Conservation (phyloP, 495 filamentous ascomycete species). For the Letharia lupina region DNA sequence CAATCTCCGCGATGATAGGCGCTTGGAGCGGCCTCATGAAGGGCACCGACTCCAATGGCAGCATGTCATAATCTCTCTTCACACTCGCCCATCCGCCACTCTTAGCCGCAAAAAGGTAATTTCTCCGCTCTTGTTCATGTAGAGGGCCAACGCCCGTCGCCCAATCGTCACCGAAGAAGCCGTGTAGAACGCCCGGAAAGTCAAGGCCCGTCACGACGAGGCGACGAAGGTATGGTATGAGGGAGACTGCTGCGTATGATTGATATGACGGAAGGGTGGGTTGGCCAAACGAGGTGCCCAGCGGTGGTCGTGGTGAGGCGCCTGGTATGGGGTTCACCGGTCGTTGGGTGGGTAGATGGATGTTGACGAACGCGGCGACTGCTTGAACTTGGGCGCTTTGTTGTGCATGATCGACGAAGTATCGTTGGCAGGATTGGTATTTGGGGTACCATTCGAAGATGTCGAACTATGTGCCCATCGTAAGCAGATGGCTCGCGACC, state of each 20-base stretch:
- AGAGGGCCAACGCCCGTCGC: conserved; percentile 64
- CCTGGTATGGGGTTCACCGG: conserved; percentile 32
- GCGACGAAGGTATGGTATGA: conserved; percentile 84
- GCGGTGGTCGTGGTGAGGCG: conserved; percentile 30
- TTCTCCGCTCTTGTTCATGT: conserved; percentile 83
- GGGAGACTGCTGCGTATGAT: conserved; percentile 50
- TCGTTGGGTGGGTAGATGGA: conserved; percentile 44
- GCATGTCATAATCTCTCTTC: conserved; percentile 84
- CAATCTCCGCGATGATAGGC: conserved; percentile 70
- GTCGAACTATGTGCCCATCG: conserved; percentile 50
- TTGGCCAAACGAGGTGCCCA: conserved; percentile 27
- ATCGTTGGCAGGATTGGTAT: conserved; percentile 84
- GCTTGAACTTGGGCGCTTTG: conserved; percentile 76
- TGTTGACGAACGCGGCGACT: conserved; percentile 89
- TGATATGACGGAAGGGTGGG: conserved; percentile 22
- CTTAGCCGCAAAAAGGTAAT: conserved; percentile 93
- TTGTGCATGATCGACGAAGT: conserved; percentile 90
- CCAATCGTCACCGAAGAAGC: conserved; percentile 96
- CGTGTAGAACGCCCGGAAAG: conserved; percentile 71
- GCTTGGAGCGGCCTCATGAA: conserved; percentile 74
- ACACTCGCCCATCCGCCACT: conserved; percentile 78
- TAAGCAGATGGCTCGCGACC: neutral
- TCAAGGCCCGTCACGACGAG: conserved; percentile 90
- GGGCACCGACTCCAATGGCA: conserved; percentile 69
- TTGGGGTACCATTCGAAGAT: conserved; percentile 90